phyloP scores from a whole-genome alignment of 441 rosid genomes.

The Raphanus hybrid region DNA sequence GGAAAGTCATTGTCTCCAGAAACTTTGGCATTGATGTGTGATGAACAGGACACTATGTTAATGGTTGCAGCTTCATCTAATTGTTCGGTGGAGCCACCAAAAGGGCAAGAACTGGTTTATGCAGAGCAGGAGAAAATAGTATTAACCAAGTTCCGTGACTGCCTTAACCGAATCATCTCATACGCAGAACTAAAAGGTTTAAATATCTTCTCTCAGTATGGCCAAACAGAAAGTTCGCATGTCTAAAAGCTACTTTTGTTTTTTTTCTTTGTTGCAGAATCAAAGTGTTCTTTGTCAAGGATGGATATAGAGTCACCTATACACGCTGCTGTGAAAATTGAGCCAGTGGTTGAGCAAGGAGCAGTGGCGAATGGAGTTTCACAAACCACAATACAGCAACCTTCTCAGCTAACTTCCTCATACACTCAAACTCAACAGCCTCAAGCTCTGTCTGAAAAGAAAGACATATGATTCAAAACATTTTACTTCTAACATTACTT shows the following conservation, averaged over 20 bases:
- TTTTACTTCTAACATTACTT: conserved; percentile 22
- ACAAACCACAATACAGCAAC: conserved; percentile 27
- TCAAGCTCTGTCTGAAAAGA: conserved; percentile 35
- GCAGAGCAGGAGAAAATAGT: conserved; percentile 86
- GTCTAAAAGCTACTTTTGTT: conserved; percentile 15
- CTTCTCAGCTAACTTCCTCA: conserved; percentile 31
- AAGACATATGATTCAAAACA: conserved; percentile 31
- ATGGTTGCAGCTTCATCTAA: conserved; percentile 64
- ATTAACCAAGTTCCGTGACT: conserved; percentile 82
- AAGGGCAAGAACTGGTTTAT: conserved; percentile 65
- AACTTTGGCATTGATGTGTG: conserved; percentile 93
- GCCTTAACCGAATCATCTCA: conserved; percentile 83
- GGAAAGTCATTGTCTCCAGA: conserved; percentile 90
- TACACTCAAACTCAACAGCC: conserved; percentile 25
- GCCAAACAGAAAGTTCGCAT: conserved; percentile 16
- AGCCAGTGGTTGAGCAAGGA: conserved; percentile 39
- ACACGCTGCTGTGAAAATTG: conserved; percentile 27
- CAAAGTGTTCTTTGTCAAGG: conserved; percentile 37
- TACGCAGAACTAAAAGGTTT: conserved; percentile 84
- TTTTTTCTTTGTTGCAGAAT: conserved; percentile 39
- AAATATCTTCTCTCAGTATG: conserved; percentile 25
- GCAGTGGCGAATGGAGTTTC: conserved; percentile 37
- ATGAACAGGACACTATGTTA: conserved; percentile 53
- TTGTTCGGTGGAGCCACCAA: conserved; percentile 51
- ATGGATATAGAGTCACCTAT: conserved; percentile 32